phyloP scores from a whole-genome alignment of 1,284 basidiomycete species.

The Ceraceosorus bombacis region DNA sequence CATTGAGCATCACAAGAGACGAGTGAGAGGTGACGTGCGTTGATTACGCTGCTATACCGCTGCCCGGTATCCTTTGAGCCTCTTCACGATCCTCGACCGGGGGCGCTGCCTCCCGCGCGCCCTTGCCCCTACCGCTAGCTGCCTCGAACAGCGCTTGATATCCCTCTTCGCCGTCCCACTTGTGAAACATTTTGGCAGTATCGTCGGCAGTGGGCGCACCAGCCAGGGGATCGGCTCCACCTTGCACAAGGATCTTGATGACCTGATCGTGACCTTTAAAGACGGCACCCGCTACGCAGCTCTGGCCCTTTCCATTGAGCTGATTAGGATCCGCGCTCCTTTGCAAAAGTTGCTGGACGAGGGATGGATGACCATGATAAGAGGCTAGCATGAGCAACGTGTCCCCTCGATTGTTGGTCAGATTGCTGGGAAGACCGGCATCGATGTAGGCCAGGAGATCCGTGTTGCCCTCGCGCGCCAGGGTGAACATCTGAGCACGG shows the following conservation, averaged over 20 bases:
- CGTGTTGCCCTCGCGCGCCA: slow-evolving; percentile 60
- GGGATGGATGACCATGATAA: slow-evolving; percentile 64
- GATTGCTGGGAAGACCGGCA: slow-evolving; percentile 66
- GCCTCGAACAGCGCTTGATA: slow-evolving; percentile 22
- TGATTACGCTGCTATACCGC: not conserved
- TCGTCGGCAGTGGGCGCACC: slow-evolving; percentile 69
- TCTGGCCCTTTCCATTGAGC: slow-evolving; percentile 67
- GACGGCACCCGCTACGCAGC: slow-evolving; percentile 71
- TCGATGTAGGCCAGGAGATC: slow-evolving; percentile 55
- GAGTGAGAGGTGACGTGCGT: too few species aligned
- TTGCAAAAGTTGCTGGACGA: slow-evolving; percentile 56
- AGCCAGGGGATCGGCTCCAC: slow-evolving; percentile 62
- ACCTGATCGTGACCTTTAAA: slow-evolving; percentile 66
- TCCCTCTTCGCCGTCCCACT: slow-evolving; percentile 27
- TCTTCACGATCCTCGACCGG: slow-evolving; percentile 33
- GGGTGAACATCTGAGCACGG: slow-evolving; percentile 59
- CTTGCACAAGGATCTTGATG: slow-evolving; percentile 58
- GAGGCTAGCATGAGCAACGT: slow-evolving; percentile 69
- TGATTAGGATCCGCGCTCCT: slow-evolving; percentile 45
- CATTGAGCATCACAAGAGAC: too few species aligned
- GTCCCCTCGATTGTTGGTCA: slow-evolving; percentile 58
- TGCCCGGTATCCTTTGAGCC: slow-evolving; percentile 21
- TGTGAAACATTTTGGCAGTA: slow-evolving; percentile 52
- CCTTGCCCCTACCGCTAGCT: slow-evolving; percentile 24
- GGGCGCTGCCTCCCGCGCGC: slow-evolving; percentile 19